Evolutionary conservation across 345 rosid genomes (phyloP).

Genomic region (Salix dunnii): DNA sequence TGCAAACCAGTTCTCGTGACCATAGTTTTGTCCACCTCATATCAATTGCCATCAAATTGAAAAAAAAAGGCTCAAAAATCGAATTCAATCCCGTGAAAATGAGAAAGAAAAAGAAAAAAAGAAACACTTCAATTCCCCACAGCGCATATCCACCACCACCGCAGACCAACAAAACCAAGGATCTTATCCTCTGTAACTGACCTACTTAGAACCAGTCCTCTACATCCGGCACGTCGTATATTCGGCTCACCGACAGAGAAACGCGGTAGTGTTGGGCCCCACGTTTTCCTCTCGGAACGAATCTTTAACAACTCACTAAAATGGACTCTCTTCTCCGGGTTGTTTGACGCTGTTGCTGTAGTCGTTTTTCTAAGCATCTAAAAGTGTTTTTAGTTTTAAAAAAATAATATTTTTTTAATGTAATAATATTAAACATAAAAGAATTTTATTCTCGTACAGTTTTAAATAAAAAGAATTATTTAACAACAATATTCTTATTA

Average conservation of each 20-base stretch:
- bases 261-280: conserved; percentile 25
- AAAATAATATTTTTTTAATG: too few relatives aligned
- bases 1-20: neutral
- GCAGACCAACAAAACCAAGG: neutral
- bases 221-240: neutral
- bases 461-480: too few relatives aligned
- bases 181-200: neutral
- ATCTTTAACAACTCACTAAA: too few relatives aligned
- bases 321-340: neutral
- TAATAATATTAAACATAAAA: too few relatives aligned
- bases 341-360: too few relatives aligned
- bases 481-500: too few relatives aligned
- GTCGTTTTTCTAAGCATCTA: too few relatives aligned
- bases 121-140: neutral
- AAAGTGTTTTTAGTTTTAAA: too few relatives aligned
- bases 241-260: conserved; percentile 25
- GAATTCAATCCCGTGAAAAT: conserved; percentile 7
- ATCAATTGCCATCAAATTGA: neutral
- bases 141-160: neutral
- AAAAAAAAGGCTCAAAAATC: neutral
- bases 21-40: neutral
- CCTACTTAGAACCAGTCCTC: neutral
- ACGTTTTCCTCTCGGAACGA: neutral
- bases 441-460: too few relatives aligned
- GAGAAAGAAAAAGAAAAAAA: neutral